Percentiles rank a stretch among this genome's conserved stretches.
Conservation (phyloP, 768 basidiomycete genomes). For the Auriscalpium orientale region DNA sequence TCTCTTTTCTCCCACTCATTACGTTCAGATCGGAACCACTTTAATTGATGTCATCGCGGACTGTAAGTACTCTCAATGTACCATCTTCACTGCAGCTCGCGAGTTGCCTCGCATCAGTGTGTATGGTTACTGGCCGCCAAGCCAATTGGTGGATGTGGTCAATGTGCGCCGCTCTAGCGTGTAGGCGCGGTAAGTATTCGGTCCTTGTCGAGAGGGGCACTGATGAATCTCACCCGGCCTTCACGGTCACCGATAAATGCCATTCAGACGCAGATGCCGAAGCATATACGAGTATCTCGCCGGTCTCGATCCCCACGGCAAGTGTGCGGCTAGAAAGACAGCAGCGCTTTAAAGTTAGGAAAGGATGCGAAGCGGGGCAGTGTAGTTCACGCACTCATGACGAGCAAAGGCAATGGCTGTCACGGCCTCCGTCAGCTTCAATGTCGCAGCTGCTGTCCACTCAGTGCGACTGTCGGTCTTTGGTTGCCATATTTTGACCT, state of each 20-base stretch:
- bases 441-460: slow-evolving; percentile 52
- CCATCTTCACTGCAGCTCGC: slow-evolving; percentile 93
- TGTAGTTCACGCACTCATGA: too few species aligned
- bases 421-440: slow-evolving; percentile 70
- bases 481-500: slow-evolving; percentile 83
- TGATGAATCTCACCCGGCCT: slow-evolving; percentile 39
- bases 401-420: slow-evolving; percentile 72
- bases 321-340: slow-evolving; percentile 39
- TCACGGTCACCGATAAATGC: slow-evolving; percentile 37
- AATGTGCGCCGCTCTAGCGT: slow-evolving; percentile 58
- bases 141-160: slow-evolving; percentile 72
- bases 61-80: slow-evolving; percentile 61
- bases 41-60: slow-evolving; percentile 14
- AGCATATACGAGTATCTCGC: slow-evolving; percentile 60
- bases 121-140: slow-evolving; percentile 52
- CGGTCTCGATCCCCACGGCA: slow-evolving; percentile 82
- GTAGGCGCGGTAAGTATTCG: slow-evolving; percentile 1
- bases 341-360: too few species aligned
- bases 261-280: slow-evolving; percentile 36
- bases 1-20: slow-evolving; percentile 21
- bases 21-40: slow-evolving; percentile 18
- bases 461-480: slow-evolving; percentile 22
- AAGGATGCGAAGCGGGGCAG: too few species aligned
- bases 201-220: not conserved
- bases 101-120: slow-evolving; percentile 36